phyloP scores from a whole-genome alignment of 1,284 basidiomycete species.

The Tranzscheliella williamsii region DNA sequence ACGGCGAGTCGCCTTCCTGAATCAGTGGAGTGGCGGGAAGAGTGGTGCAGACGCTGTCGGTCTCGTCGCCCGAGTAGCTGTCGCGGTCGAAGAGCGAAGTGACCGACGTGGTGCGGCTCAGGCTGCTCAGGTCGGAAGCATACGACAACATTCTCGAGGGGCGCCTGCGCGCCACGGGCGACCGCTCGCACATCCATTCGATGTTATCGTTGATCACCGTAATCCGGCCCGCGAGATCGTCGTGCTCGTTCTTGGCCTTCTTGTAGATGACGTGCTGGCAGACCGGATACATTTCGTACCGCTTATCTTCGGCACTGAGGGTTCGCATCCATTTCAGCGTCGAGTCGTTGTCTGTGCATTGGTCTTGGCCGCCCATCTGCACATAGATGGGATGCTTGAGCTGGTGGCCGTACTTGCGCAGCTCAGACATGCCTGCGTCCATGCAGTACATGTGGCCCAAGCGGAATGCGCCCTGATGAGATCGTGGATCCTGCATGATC shows the following conservation, averaged over 20 bases:
- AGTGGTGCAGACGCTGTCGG: constrained; percentile 7
- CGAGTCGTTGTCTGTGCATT: constrained; percentile 35
- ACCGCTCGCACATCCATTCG: constrained; percentile 52
- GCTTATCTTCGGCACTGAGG: constrained; percentile 32
- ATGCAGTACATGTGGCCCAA: constrained; percentile 50
- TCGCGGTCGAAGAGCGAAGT: constrained; percentile 19
- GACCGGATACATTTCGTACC: constrained; percentile 53
- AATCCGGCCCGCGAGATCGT: constrained; percentile 53
- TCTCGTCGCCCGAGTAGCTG: constrained; percentile 2
- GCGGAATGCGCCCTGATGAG: constrained; percentile 55
- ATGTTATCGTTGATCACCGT: constrained; percentile 56
- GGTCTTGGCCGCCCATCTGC: constrained; percentile 54
- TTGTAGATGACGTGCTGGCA: constrained; percentile 59
- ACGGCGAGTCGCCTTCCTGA: not conserved
- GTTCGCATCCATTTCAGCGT: constrained; percentile 35
- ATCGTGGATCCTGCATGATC: constrained; percentile 51
- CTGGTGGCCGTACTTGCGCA: constrained; percentile 18
- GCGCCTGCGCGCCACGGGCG: constrained; percentile 17
- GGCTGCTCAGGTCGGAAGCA: constrained; percentile 19
- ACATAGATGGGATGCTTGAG: constrained; percentile 49
- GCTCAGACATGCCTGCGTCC: constrained; percentile 30
- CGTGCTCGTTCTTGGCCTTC: constrained; percentile 56
- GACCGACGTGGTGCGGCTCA: constrained; percentile 13
- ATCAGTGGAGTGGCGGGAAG: constrained; percentile 5
- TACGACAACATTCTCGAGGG: constrained; percentile 14